A percentile compares a stretch with the other conserved stretches of the same genome.
phyloP scores from a whole-genome alignment of 2,329 filamentous ascomycete genomes.

The Xylaria sp. region DNA sequence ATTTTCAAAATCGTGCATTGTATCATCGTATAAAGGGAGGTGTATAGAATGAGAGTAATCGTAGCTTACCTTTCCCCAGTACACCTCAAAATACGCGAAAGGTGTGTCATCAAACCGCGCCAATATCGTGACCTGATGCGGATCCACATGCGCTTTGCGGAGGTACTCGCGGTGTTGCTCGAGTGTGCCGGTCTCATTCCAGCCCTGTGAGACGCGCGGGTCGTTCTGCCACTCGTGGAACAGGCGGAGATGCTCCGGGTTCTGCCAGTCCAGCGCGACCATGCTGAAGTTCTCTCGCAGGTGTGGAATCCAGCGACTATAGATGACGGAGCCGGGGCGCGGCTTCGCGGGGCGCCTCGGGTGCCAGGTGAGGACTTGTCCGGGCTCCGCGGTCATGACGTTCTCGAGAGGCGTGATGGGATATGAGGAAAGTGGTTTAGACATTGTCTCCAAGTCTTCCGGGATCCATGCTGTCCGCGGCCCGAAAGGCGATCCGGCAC shows the following conservation, averaged over 20 bases:
- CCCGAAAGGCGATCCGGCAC: slow-evolving; percentile 73
- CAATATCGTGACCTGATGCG: slow-evolving; percentile 75
- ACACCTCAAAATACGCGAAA: slow-evolving; percentile 84
- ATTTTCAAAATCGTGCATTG: background rate
- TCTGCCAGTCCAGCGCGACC: slow-evolving; percentile 74
- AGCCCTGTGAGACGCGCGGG: slow-evolving; percentile 80
- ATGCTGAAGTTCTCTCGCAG: slow-evolving; percentile 81
- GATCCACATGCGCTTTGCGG: slow-evolving; percentile 72
- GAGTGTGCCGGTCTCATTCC: slow-evolving; percentile 81
- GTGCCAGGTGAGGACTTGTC: slow-evolving; percentile 62
- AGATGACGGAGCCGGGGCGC: slow-evolving; percentile 73
- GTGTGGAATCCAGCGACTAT: slow-evolving; percentile 82
- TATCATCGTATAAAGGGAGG: too few relatives aligned
- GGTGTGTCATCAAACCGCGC: slow-evolving; percentile 75
- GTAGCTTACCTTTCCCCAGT: slow-evolving; percentile 71
- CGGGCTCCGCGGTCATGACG: slow-evolving; percentile 53
- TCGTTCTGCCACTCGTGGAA: slow-evolving; percentile 89
- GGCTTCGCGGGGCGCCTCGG: slow-evolving; percentile 79
- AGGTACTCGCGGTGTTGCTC: slow-evolving; percentile 80
- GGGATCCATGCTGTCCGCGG: slow-evolving; percentile 70
- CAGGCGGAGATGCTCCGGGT: slow-evolving; percentile 71
- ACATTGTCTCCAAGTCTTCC: slow-evolving; percentile 50
- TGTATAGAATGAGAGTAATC: background rate
- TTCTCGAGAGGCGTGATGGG: slow-evolving; percentile 62
- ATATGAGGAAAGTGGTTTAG: slow-evolving; percentile 55